Evolutionary conservation across 1,284 basidiomycete genomes (phyloP), one percentile per base, ranked within the genome.

Genomic region (Cryptococcus deneoformans): DNA sequence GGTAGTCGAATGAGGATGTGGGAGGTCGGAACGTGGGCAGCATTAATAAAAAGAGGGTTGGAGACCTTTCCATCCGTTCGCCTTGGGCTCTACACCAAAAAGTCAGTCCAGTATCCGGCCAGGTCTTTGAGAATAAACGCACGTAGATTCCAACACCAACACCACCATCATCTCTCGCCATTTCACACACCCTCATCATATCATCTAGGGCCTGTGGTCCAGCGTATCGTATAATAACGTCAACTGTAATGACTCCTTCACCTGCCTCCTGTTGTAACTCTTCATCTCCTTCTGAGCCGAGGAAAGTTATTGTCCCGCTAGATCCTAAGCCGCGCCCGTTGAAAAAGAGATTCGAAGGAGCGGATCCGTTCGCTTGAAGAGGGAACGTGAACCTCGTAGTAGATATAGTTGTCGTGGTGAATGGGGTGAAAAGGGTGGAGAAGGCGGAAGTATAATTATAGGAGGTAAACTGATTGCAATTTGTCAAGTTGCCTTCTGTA

Each of bases 81-180:
- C 14, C 52, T 59, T 0, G 74, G 72, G 1, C 71, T 73, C 69
- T 68, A 34, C 34, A 29, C 29, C 29, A 11, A 44, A n/a, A 44
- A 24, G 14, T 44, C 43, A 44, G 43, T 12, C 20, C 11, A 6
- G 42, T n/a, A n/a, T 6, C 6, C 42, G 42, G 20, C 42, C 14
- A 1, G 42, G 14, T 16, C 44, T 9, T 9, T 46, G 44, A 11
- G 1, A 42, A 38, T 14, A 14, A 3, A 68, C 75, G 65, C 57
- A 76, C 75, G 58, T 70, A 78, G 34, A 78, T 65, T 8, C 75
- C 77, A 5, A 78, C 61, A 6, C 77, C 76, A 0, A 67, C 34
- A 24, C 67, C 63, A 5, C 67, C 67, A 39, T 69, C 67, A 1
- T 54, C 53, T 29, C 68, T 56, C 0, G 35, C 39, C 65, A 78